A percentile compares a stretch with the other conserved stretches of the same genome.
phyloP scores from a whole-genome alignment of 768 basidiomycete species.

The Rhizopogon rudus region DNA sequence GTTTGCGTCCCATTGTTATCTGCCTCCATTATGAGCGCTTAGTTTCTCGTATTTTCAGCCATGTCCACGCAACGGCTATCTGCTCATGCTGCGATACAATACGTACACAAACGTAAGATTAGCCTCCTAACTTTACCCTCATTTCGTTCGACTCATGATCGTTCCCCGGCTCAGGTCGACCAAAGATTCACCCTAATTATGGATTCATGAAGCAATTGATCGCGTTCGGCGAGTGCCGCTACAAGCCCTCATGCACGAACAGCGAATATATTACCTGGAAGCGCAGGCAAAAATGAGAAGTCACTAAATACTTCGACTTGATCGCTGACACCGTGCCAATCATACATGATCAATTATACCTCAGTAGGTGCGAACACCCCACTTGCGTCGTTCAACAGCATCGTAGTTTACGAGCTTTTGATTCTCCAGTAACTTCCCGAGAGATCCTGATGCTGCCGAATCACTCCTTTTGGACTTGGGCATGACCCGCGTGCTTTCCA shows the following conservation, averaged over 20 bases:
- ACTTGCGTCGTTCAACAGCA: neutral
- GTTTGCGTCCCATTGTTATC: slow-evolving; percentile 16
- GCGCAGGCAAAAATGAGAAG: slow-evolving; percentile 47
- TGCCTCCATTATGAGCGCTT: neutral
- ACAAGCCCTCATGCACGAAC: slow-evolving; percentile 37
- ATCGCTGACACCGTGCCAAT: slow-evolving; percentile 49
- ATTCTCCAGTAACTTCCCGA: slow-evolving; percentile 47
- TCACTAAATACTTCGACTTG: slow-evolving; percentile 46
- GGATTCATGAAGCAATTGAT: slow-evolving; percentile 58
- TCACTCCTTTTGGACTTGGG: slow-evolving; percentile 47
- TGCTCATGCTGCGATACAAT: slow-evolving; percentile 39
- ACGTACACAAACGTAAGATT: slow-evolving; percentile 44
- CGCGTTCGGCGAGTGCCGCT: slow-evolving; percentile 46
- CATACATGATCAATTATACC: slow-evolving; percentile 42
- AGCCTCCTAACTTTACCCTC: neutral
- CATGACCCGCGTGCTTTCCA: slow-evolving; percentile 48
- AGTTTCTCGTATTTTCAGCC: slow-evolving; percentile 27
- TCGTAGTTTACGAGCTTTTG: neutral
- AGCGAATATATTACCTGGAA: slow-evolving; percentile 54
- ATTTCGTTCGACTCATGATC: slow-evolving; percentile 5
- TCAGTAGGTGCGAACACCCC: slow-evolving; percentile 39
- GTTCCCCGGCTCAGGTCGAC: slow-evolving; percentile 26
- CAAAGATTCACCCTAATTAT: slow-evolving; percentile 35
- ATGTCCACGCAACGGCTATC: slow-evolving; percentile 44
- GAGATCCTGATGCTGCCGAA: slow-evolving; percentile 44